Base-by-base conservation (phyloP, 441 rosid species). In the Populus hybrid region DNA sequence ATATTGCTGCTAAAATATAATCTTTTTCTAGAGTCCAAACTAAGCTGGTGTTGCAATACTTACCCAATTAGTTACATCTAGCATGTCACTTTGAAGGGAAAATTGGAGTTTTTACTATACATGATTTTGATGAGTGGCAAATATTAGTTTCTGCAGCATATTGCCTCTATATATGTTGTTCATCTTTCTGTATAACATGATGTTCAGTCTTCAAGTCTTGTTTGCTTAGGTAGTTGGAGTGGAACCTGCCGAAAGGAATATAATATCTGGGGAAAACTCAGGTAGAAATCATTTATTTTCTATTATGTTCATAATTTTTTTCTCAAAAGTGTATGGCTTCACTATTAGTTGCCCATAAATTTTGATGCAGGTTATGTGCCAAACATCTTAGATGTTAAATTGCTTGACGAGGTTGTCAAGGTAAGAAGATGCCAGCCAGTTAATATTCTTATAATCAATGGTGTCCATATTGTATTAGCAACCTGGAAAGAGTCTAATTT, bases 221-320 rank as follows among this genome's bases (percentile, higher is more conserved):
- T 74, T 78, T 78, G 32, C 80, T 76, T 81, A 93, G 97, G 88
- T 95, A 34, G 88, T 92, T 57, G 99, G 99, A 3, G 98, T 93
- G 81, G 99, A 95, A 82, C 97, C 97, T 78, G 94, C 99, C 20
- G 98, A 93, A 73, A 89, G 96, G 83, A 93, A 94, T 85, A 83
- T 95, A 69, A 87, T 93, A 73, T 95, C 95, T 40, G 95, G 98
- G 82, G 97, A 91, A 78, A 91, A 86, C 64, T 83, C 91, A 54
- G 98, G 97, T 92, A 78, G 69, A 80, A 67, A 74, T 69, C 61
- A 64, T 84, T 80, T 61, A 6, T 16, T 35, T 10, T 77, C 57
- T 83, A 79, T 80, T 28, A 66, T 67, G 64, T 68, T 9, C 24
- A 9, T 69, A 70, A 57, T 76, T 67, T 18, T 57, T 3, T 28